A percentile compares a stretch with the other conserved stretches of the same genome.
Conservation (phyloP, 2,329 filamentous ascomycete genomes). For the Penicillium thymicola region DNA sequence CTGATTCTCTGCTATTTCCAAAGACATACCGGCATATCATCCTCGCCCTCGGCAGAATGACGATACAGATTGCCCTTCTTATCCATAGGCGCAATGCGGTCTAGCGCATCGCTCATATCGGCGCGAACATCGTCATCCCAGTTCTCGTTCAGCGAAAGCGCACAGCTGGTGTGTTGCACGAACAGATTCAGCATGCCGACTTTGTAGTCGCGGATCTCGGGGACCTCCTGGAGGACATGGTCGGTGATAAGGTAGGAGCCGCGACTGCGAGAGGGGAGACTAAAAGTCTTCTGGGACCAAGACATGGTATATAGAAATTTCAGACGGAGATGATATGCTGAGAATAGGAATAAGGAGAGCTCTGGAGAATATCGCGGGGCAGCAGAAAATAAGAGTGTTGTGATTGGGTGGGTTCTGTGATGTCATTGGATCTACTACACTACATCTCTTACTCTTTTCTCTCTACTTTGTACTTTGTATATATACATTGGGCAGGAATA, state of each 20-base stretch:
- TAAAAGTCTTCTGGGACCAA: constrained; percentile 83
- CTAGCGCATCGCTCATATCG: constrained; percentile 92
- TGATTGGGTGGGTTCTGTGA: constrained; percentile 42
- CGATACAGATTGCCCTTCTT: constrained; percentile 73
- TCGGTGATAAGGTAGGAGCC: constrained; percentile 90
- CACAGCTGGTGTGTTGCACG: constrained; percentile 92
- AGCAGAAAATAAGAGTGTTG: constrained; percentile 46
- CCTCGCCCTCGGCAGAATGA: constrained; percentile 79
- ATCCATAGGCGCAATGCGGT: constrained; percentile 83
- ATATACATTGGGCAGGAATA: not conserved
- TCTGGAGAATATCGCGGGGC: not conserved
- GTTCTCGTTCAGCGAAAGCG: constrained; percentile 90
- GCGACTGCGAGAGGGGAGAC: constrained; percentile 70
- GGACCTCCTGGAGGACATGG: constrained; percentile 65
- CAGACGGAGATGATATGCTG: constrained; percentile 14
- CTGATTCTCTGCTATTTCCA: not conserved
- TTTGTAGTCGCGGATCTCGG: constrained; percentile 79
- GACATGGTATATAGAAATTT: constrained; percentile 44
- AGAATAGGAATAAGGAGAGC: constrained; percentile 17
- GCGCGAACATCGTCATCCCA: constrained; percentile 77
- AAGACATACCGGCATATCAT: constrained; percentile 82
- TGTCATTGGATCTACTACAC: constrained; percentile 29
- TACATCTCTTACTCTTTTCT: not conserved
- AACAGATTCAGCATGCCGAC: constrained; percentile 85
- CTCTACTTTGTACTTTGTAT: not conserved